Evolutionary conservation across 371 early-diverging fungal species (phyloP).

Genomic region (Dichotomocladium elegans): DNA sequence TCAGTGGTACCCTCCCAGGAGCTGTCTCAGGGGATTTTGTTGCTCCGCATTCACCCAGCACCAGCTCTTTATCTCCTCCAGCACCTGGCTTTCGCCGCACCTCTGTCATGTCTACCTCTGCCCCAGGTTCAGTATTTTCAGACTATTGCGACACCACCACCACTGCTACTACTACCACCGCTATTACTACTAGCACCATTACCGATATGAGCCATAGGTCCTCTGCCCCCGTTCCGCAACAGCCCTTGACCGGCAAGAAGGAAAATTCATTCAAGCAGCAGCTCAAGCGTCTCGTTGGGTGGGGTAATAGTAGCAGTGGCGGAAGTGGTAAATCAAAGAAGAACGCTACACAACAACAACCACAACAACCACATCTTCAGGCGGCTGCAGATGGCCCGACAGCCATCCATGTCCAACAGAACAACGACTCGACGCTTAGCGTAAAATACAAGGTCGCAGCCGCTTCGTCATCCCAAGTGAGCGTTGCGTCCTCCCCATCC

Average conservation of each 20-base stretch:
- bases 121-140: slow-evolving; percentile 9
- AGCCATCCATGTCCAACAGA: neutral
- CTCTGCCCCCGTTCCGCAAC: slow-evolving; percentile 1
- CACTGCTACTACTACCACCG: neutral
- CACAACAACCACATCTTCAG: neutral
- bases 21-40: slow-evolving; percentile 1
- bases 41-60: slow-evolving; percentile 3
- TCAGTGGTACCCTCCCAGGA: slow-evolving; percentile 1
- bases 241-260: slow-evolving; percentile 15
- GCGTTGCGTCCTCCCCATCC: slow-evolving; percentile 26
- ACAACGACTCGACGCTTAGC: slow-evolving; percentile 6
- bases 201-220: slow-evolving; percentile 6
- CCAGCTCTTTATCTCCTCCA: slow-evolving; percentile 25
- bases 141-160: slow-evolving; percentile 1
- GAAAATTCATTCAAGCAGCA: slow-evolving; percentile 33
- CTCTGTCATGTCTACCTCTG: slow-evolving; percentile 16
- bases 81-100: slow-evolving; percentile 20
- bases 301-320: no score
- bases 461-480: slow-evolving; percentile 14
- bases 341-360: slow-evolving; percentile 1
- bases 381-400: neutral
- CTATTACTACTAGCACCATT: no score
- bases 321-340: slow-evolving; percentile 17
- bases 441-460: neutral
- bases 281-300: slow-evolving; percentile 41